These are phyloP conservation scores for Conticribra guillardii DNA, from an alignment of 108 stramenopile species.

Conservation along the genomic window DNA sequence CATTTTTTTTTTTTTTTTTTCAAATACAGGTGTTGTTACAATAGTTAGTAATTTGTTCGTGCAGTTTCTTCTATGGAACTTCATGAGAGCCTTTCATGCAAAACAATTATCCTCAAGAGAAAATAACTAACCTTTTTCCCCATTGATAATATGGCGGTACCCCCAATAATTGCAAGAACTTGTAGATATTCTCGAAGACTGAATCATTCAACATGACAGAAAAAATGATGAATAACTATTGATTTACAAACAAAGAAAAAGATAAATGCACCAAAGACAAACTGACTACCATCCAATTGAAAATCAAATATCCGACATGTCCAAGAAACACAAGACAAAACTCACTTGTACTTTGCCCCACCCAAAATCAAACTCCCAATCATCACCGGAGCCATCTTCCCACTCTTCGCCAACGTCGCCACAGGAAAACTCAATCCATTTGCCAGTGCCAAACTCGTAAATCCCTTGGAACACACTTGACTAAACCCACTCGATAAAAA, in stretches of 20 bases:
- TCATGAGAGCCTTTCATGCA: no score
- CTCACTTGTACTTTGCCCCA: conserved; percentile 58
- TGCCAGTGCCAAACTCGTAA: conserved; percentile 67
- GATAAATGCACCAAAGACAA: not conserved
- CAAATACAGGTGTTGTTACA: no score
- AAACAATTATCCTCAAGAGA: no score
- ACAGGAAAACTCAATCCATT: conserved; percentile 84
- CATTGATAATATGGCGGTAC: conserved; percentile 72
- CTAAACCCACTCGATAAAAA: conserved; percentile 61
- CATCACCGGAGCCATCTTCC: conserved; percentile 95
- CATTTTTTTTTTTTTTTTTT: no score
- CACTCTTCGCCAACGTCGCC: conserved; percentile 88
- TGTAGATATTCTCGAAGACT: conserved; percentile 61
- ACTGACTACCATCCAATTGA: not conserved
- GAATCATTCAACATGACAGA: conserved; percentile 5
- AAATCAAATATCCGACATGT: conserved; percentile 1
- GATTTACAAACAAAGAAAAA: not conserved
- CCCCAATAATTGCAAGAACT: conserved; percentile 71
- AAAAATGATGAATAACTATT: not conserved
- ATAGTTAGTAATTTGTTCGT: no score
- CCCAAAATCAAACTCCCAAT: conserved; percentile 63
- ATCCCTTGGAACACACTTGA: conserved; percentile 76
- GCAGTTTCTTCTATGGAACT: no score
- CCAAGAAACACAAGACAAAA: not conserved
- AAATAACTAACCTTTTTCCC: conserved; percentile 55